Evolutionary conservation across 1,284 basidiomycete species (phyloP).

Genomic region (Tranzscheliella williamsii): DNA sequence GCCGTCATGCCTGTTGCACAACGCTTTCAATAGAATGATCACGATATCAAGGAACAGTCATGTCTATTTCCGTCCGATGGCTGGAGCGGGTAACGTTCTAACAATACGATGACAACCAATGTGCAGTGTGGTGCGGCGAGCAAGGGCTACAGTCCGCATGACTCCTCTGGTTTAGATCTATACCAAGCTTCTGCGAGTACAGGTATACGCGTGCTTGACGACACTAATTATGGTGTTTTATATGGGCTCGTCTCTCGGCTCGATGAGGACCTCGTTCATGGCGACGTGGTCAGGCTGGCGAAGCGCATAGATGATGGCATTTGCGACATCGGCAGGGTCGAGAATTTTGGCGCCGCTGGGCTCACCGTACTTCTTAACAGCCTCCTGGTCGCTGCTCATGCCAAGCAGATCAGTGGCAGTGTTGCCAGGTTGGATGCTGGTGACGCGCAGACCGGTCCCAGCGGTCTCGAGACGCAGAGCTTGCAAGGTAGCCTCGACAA

Average conservation of each 20-base stretch:
- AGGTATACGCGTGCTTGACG: too few relatives aligned
- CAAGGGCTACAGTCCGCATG: too few relatives aligned
- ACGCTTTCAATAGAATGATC: too few relatives aligned
- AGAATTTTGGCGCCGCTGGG: conserved; percentile 57
- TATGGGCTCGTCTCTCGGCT: conserved; percentile 48
- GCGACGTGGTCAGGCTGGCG: conserved; percentile 55
- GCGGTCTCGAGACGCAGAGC: conserved; percentile 56
- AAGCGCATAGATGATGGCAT: conserved; percentile 54
- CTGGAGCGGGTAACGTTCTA: too few relatives aligned
- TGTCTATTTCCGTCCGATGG: too few relatives aligned
- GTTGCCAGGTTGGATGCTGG: conserved; percentile 56
- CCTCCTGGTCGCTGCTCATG: conserved; percentile 57
- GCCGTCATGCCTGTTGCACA: too few relatives aligned
- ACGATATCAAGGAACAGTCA: too few relatives aligned
- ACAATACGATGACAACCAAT: too few relatives aligned
- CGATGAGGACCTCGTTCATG: conserved; percentile 54
- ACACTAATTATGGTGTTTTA: too few relatives aligned
- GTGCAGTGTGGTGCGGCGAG: too few relatives aligned
- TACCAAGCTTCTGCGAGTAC: too few relatives aligned
- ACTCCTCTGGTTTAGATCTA: too few relatives aligned
- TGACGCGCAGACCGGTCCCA: conserved; percentile 50
- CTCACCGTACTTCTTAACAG: conserved; percentile 56
- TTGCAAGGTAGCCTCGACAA: conserved; percentile 59
- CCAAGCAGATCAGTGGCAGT: conserved; percentile 54
- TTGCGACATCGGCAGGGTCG: conserved; percentile 52